Conservation (phyloP, 495 filamentous ascomycete genomes). For the Podospora fimiseda region DNA sequence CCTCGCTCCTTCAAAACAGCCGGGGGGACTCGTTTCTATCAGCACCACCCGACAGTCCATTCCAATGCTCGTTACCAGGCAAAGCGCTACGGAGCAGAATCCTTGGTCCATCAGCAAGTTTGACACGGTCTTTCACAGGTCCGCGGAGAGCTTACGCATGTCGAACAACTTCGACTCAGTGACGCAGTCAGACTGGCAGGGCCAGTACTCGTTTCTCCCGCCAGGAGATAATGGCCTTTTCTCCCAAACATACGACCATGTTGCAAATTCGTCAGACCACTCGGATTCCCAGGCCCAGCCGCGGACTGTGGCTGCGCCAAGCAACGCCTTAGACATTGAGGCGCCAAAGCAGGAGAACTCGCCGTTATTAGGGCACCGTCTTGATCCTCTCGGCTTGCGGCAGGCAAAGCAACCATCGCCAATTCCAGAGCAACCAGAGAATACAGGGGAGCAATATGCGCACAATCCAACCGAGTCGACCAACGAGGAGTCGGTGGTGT, state of each 20-base stretch:
- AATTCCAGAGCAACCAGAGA: conserved; percentile 35
- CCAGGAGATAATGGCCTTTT: conserved; percentile 45
- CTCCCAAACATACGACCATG: conserved; percentile 44
- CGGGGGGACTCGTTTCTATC: conserved; percentile 5
- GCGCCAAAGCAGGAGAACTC: conserved; percentile 29
- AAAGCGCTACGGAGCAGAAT: conserved; percentile 50
- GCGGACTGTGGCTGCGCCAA: conserved; percentile 32
- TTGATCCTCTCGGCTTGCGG: conserved; percentile 42
- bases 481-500: conserved; percentile 40
- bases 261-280: conserved; percentile 34
- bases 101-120: conserved; percentile 54
- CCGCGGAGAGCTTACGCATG: conserved; percentile 50
- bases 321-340: conserved; percentile 30
- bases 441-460: conserved; percentile 31
- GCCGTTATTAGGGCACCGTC: conserved; percentile 31
- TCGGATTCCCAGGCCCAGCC: conserved; percentile 39
- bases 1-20: conserved; percentile 11
- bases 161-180: conserved; percentile 51
- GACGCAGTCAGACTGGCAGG: conserved; percentile 55
- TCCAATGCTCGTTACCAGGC: conserved; percentile 57
- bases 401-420: conserved; percentile 36
- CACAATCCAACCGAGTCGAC: conserved; percentile 33
- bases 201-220: conserved; percentile 51
- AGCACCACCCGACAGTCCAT: conserved; percentile 14
- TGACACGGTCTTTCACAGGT: conserved; percentile 45